phyloP scores from a whole-genome alignment of 1,284 basidiomycete species.

The Microbotryum violaceum region DNA sequence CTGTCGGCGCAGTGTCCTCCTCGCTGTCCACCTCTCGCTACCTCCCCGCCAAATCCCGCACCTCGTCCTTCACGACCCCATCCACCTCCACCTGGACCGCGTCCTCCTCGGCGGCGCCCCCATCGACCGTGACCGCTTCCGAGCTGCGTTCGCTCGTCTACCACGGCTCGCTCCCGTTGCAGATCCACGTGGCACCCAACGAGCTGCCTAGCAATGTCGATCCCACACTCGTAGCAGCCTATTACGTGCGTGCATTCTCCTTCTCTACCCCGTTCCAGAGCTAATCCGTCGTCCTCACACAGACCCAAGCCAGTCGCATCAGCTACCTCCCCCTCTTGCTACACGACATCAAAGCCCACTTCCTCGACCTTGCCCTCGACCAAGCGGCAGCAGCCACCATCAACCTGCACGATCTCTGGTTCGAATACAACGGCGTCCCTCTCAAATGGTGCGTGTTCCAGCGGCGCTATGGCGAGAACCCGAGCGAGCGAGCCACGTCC shows the following conservation, averaged over 20 bases:
- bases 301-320: conserved; percentile 67
- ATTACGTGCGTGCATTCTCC: conserved; percentile 47
- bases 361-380: conserved; percentile 82
- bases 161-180: conserved; percentile 76
- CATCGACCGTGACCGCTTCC: background rate
- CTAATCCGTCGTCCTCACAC: conserved; percentile 35
- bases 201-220: conserved; percentile 78
- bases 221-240: conserved; percentile 45
- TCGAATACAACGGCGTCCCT: conserved; percentile 63
- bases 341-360: conserved; percentile 71
- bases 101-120: background rate
- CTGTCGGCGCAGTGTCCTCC: background rate
- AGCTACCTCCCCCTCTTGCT: conserved; percentile 84
- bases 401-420: conserved; percentile 89
- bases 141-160: conserved; percentile 71
- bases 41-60: too few species aligned
- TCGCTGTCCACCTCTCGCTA: background rate
- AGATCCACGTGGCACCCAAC: conserved; percentile 71
- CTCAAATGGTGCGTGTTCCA: conserved; percentile 66
- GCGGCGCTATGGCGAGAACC: background rate
- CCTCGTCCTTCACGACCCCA: background rate
- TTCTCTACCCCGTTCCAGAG: conserved; percentile 41
- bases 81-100: background rate
- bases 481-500: too few species aligned
- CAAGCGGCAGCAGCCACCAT: conserved; percentile 55